phyloP scores from a whole-genome alignment of 163 green algal species.

The Prototheca cutis region DNA sequence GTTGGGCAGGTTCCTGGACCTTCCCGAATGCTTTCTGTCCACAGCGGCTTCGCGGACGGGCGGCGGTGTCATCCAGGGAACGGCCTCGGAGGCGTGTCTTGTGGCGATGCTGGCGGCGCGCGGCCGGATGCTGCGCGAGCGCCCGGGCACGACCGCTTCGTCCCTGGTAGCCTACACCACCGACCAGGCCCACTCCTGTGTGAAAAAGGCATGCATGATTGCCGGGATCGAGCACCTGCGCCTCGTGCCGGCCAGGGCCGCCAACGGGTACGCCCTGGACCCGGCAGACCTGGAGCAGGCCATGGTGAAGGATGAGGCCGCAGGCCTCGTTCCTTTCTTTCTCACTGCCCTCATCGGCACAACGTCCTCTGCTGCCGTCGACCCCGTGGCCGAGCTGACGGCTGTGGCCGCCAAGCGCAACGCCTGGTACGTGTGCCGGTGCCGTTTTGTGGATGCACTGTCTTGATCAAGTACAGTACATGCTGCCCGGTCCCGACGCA shows the following conservation, averaged over 20 bases:
- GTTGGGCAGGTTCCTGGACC: conserved; percentile 59
- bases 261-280: conserved; percentile 42
- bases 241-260: conserved; percentile 33
- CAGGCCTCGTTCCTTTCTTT: conserved; percentile 65
- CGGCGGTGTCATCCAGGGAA: conserved; percentile 55
- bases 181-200: conserved; percentile 43
- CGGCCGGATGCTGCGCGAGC: conserved; percentile 26
- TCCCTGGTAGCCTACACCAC: conserved; percentile 69
- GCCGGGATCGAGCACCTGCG: conserved; percentile 50
- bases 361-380: conserved; percentile 68
- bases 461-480: too few relatives aligned
- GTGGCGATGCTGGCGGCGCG: conserved; percentile 66
- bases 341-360: conserved; percentile 62
- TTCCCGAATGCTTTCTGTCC: conserved; percentile 50
- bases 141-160: conserved; percentile 16
- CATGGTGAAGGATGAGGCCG: conserved; percentile 42
- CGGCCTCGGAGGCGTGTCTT: conserved; percentile 60
- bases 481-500: too few relatives aligned
- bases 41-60: conserved; percentile 6
- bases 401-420: conserved; percentile 16
- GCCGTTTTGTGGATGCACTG: too few relatives aligned
- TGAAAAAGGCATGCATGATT: conserved; percentile 74
- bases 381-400: conserved; percentile 45
- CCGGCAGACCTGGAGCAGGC: conserved; percentile 28
- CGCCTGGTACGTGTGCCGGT: conserved; percentile 33